These are phyloP conservation scores for Microsporum canis DNA, from an alignment of 2,329 filamentous ascomycete genomes.

Conservation along the genomic window DNA sequence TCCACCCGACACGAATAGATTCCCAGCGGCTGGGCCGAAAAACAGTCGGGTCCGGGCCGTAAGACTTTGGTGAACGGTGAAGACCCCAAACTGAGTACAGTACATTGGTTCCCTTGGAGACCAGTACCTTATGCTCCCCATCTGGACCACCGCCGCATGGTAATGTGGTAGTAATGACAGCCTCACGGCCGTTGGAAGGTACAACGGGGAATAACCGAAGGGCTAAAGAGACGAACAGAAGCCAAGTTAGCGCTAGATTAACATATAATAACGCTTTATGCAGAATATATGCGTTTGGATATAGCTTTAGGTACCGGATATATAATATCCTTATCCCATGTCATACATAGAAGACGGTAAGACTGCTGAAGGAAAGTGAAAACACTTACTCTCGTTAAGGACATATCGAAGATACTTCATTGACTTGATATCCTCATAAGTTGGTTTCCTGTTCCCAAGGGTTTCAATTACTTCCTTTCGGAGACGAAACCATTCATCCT, in stretches of 20 bases:
- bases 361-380: neutral
- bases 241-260: neutral
- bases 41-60: constrained; percentile 19
- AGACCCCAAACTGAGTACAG: constrained; percentile 42
- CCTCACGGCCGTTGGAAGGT: constrained; percentile 42
- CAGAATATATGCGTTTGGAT: neutral
- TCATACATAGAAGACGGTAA: neutral
- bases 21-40: constrained; percentile 58
- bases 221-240: constrained; percentile 19
- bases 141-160: constrained; percentile 41
- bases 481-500: constrained; percentile 27
- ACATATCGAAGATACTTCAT: constrained; percentile 30
- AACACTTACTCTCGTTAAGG: constrained; percentile 26
- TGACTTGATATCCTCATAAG: constrained; percentile 34
- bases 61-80: constrained; percentile 39
- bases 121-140: constrained; percentile 36
- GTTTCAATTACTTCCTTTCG: constrained; percentile 26
- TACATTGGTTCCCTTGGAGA: constrained; percentile 33
- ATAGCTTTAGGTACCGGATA: neutral
- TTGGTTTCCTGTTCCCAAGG: constrained; percentile 34
- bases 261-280: neutral
- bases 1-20: constrained; percentile 54
- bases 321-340: neutral
- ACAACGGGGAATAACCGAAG: constrained; percentile 47
- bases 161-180: constrained; percentile 39